Evolutionary conservation across 2,329 filamentous ascomycete species (phyloP).

Genomic region (Diaporthe sp.): DNA sequence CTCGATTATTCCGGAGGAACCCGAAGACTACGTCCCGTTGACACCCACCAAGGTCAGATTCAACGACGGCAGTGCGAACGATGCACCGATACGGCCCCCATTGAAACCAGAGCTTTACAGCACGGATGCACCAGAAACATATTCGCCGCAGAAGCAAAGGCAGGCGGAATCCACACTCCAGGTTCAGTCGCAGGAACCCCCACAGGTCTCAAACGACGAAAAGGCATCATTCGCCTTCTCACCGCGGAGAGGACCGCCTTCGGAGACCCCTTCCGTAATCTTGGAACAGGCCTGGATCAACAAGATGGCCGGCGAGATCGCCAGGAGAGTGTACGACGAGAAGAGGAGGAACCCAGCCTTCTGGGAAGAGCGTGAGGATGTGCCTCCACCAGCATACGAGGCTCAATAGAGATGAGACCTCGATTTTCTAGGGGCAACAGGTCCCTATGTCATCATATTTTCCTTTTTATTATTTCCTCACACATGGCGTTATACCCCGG

Average conservation of each 20-base stretch:
- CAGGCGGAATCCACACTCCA: slow-evolving; percentile 18
- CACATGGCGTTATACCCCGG: slow-evolving; percentile 42
- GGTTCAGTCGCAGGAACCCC: slow-evolving; percentile 47
- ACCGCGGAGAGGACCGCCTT: slow-evolving; percentile 53
- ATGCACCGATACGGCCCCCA: slow-evolving; percentile 49
- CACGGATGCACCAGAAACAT: slow-evolving; percentile 40
- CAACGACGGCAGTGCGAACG: slow-evolving; percentile 48
- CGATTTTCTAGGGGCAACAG: neutral
- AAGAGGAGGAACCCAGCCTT: slow-evolving; percentile 71
- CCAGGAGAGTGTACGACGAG: slow-evolving; percentile 88
- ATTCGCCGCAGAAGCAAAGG: slow-evolving; percentile 12
- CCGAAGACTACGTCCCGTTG: slow-evolving; percentile 61
- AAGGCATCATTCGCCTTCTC: slow-evolving; percentile 50
- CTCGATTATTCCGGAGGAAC: slow-evolving; percentile 71
- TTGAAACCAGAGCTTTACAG: slow-evolving; percentile 53
- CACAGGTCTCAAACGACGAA: slow-evolving; percentile 46
- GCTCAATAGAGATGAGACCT: slow-evolving; percentile 55
- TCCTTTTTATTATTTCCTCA: neutral
- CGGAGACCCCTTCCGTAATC: slow-evolving; percentile 71
- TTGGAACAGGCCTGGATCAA: slow-evolving; percentile 88
- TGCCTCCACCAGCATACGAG: slow-evolving; percentile 75
- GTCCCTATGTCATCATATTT: slow-evolving; percentile 33
- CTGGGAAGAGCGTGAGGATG: slow-evolving; percentile 69
- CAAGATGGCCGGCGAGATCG: slow-evolving; percentile 95
- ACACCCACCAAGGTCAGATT: slow-evolving; percentile 60